Base-by-base conservation (phyloP, 2,329 filamentous ascomycete genomes). In the Acephala macrosclerotiorum region DNA sequence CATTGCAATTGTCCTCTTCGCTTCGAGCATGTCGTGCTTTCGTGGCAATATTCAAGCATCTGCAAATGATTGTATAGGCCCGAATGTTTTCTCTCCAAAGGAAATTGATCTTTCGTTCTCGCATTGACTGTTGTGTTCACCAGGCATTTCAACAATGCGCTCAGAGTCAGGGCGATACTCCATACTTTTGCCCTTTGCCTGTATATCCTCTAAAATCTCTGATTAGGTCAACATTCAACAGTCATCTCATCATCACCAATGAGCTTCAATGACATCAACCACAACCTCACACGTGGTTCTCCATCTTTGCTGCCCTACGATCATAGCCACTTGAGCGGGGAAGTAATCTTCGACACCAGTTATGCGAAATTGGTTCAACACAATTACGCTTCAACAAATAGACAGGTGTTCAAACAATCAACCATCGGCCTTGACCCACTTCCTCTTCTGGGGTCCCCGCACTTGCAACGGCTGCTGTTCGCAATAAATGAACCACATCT, bases 251-350 rank as follows among this genome's bases (percentile, higher is more conserved):
- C 6, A 49, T 49, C n/a, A 5, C 20, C n/a, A 49, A 49, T 49
- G 45, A 49, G n/a, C 45, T 49, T 49, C 45, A 49, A 49, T 49
- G 45, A 11, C 45, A 49, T 49, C 45, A 49, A n/a, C n/a, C 45
- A 22, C 45, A 22, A 20, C n/a, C 11, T 22, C 12, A 22, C 45
- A 49, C 45, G 45, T 49, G 45, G 20, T 49, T 4, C 3, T 49
- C 9, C 20, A 11, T 22, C 45, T 49, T 49, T 20, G 20, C 45
- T 49, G n/a, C n/a, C 45, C 14, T 47, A 4, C 9, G 6, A 8
- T 22, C n/a, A 7, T 11, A 49, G 45, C 20, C 26, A 22, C 9
- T 33, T 53, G 49, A 29, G 26, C 25, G 25, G 49, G 49, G 49
- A 26, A 53, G 25, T 25, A 53, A 33, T 29, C 26, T 53, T 49